Evolutionary conservation across 768 basidiomycete species (phyloP).

Genomic region (Collybiopsis luxurians): DNA sequence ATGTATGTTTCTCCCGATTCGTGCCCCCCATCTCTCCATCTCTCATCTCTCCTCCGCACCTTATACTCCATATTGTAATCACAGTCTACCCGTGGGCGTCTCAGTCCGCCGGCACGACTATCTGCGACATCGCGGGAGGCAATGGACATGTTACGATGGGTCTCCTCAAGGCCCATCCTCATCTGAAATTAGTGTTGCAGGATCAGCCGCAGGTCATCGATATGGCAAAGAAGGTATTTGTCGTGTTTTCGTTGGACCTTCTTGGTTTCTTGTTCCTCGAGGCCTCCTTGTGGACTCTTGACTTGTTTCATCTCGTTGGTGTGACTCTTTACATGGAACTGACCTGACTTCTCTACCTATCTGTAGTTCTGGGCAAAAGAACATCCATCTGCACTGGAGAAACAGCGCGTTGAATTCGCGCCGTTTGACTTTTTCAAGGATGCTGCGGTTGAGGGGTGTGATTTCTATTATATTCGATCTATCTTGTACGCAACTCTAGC

Average conservation of each 20-base stretch:
- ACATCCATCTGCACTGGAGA: conserved; percentile 31
- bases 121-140: conserved; percentile 41
- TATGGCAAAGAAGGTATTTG: conserved; percentile 23
- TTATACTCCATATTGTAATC: neutral
- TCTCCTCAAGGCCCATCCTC: conserved; percentile 28
- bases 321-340: no score
- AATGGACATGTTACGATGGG: conserved; percentile 31
- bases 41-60: neutral
- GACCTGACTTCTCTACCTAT: neutral
- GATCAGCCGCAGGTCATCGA: conserved; percentile 28
- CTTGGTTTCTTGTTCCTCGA: no score
- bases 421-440: conserved; percentile 37
- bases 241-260: no score
- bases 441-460: conserved; percentile 29
- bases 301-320: no score
- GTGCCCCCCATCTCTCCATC: no score
- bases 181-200: conserved; percentile 34
- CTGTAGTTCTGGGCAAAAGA: conserved; percentile 27
- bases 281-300: no score
- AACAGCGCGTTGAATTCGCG: conserved; percentile 33
- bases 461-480: conserved; percentile 37
- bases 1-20: no score
- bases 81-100: conserved; percentile 35
- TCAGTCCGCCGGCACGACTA: conserved; percentile 20
- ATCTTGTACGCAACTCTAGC: conserved; percentile 20